Evolutionary conservation across 139 green algal genomes (phyloP).

Genomic region (Picochlorum sp.): DNA sequence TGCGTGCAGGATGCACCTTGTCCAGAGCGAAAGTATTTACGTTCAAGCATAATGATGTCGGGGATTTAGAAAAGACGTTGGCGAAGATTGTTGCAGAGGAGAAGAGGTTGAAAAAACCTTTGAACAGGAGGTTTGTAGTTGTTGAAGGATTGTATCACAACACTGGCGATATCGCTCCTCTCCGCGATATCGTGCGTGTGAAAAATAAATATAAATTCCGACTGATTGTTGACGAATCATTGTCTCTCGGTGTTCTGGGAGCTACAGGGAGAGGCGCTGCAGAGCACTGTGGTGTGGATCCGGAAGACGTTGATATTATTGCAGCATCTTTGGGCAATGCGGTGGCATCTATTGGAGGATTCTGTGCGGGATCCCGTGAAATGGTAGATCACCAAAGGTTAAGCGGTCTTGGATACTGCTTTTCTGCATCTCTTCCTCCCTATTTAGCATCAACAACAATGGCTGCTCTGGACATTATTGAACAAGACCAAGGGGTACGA

Average conservation of each 20-base stretch:
- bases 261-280: conserved; percentile 64
- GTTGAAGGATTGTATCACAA: conserved; percentile 89
- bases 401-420: conserved; percentile 85
- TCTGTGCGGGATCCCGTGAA: conserved; percentile 60
- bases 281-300: conserved; percentile 71
- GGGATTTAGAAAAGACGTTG: conserved; percentile 72
- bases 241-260: conserved; percentile 85
- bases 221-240: conserved; percentile 89
- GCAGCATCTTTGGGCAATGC: conserved; percentile 71
- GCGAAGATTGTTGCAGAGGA: conserved; percentile 45
- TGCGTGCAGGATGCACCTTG: conserved; percentile 71
- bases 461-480: conserved; percentile 36
- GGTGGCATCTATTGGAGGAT: conserved; percentile 77
- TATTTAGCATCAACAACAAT: conserved; percentile 67
- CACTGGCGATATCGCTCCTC: conserved; percentile 70
- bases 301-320: conserved; percentile 78
- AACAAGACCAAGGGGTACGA: conserved; percentile 11
- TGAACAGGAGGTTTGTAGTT: conserved; percentile 87
- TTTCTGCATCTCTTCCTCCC: conserved; percentile 89
- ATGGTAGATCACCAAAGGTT: conserved; percentile 92
- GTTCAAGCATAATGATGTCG: conserved; percentile 95
- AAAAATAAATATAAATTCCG: conserved; percentile 79
- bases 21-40: conserved; percentile 60
- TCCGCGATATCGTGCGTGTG: conserved; percentile 67
- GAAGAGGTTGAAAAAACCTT: conserved; percentile 36